Evolutionary conservation across 768 basidiomycete species (phyloP).

Genomic region (Vararia minispora): DNA sequence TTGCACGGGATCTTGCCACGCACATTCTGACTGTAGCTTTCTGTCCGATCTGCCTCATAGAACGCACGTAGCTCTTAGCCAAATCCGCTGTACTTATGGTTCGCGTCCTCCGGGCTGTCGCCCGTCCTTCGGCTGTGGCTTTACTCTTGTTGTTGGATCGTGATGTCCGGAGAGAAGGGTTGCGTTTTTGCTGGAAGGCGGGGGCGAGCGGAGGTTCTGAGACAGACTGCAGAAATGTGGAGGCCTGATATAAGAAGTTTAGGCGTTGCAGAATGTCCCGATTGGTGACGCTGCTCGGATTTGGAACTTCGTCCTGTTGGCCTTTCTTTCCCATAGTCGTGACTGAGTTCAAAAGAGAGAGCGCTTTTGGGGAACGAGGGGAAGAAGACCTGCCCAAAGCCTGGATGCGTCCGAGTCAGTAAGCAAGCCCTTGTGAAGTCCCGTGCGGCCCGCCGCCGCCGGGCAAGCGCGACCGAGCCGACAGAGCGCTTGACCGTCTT

Average conservation of each 20-base stretch:
- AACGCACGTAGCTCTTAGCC: constrained; percentile 49
- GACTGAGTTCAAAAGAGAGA: too few relatives aligned
- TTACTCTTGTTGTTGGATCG: not conserved
- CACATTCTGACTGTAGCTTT: constrained; percentile 75
- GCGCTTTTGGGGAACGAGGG: too few relatives aligned
- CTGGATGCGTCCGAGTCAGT: too few relatives aligned
- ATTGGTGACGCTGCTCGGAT: constrained; percentile 46
- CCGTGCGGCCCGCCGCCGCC: too few relatives aligned
- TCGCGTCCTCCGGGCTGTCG: constrained; percentile 14
- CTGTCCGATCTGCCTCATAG: constrained; percentile 62
- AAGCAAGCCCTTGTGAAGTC: too few relatives aligned
- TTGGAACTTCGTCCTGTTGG: constrained; percentile 44
- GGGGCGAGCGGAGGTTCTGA: constrained; percentile 6
- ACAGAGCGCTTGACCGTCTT: too few relatives aligned
- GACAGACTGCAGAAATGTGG: constrained; percentile 43
- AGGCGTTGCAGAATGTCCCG: constrained; percentile 73
- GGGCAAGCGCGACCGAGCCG: too few relatives aligned
- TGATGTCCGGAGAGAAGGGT: not conserved
- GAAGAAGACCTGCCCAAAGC: too few relatives aligned
- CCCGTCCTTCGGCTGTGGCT: not conserved
- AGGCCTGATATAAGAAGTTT: constrained; percentile 80
- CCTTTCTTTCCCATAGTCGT: constrained; percentile 63
- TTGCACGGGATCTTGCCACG: constrained; percentile 13
- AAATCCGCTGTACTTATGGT: constrained; percentile 35
- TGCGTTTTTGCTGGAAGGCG: not conserved